Evolutionary conservation across 768 basidiomycete genomes (phyloP).

Genomic region (Termitomyces sp.): DNA sequence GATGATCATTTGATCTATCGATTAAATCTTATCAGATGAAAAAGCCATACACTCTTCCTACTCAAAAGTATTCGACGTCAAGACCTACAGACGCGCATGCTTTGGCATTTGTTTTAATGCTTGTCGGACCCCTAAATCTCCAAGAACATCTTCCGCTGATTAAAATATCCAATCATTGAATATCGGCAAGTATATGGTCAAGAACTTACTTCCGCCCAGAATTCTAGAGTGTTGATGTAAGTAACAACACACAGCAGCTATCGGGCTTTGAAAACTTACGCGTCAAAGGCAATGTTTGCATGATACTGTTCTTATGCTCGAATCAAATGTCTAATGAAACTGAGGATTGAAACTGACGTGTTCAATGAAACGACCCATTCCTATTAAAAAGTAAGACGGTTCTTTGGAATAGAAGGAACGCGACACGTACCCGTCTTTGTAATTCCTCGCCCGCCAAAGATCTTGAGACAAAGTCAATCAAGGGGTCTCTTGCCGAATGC

Average conservation of each 20-base stretch:
- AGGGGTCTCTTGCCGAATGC: not conserved
- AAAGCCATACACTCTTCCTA: not conserved
- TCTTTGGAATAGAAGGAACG: not conserved
- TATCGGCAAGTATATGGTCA: not conserved
- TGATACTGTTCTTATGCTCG: constrained; percentile 15
- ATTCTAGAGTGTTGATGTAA: constrained; percentile 10
- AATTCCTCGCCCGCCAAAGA: constrained; percentile 84
- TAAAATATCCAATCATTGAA: not conserved
- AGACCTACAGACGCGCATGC: constrained; percentile 36
- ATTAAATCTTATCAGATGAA: not conserved
- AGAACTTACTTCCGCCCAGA: constrained; percentile 18
- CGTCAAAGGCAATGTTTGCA: constrained; percentile 17
- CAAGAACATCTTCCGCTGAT: constrained; percentile 51
- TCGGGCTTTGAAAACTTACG: constrained; percentile 11
- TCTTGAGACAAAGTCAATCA: constrained; percentile 30
- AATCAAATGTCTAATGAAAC: not conserved
- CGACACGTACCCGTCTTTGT: constrained; percentile 62
- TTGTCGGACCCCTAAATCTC: constrained; percentile 55
- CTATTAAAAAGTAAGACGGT: not conserved
- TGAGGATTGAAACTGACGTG: constrained; percentile 11
- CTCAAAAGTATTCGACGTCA: not conserved
- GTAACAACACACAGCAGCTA: not conserved
- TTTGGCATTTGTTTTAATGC: constrained; percentile 51
- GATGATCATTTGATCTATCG: not conserved
- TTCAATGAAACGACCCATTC: constrained; percentile 18